A percentile compares a stretch with the other conserved stretches of the same genome.
Evolutionary conservation across 2,329 filamentous ascomycete species (phyloP).

Genomic region (Diaporthe ilicicola): DNA sequence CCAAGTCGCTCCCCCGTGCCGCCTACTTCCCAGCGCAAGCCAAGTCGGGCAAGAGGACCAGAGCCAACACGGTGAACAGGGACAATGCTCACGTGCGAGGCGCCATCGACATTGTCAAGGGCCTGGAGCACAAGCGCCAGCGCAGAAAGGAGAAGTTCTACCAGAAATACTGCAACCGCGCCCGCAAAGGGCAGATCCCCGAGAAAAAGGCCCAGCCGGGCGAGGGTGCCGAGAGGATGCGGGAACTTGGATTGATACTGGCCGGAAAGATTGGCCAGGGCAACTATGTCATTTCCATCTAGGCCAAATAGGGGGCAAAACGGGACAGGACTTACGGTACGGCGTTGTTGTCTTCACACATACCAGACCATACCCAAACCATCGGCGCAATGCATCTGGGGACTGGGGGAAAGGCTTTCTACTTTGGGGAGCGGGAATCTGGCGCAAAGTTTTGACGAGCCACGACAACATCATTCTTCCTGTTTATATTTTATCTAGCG

Average conservation of each 20-base stretch:
- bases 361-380: conserved; percentile 31
- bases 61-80: conserved; percentile 45
- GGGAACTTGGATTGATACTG: conserved; percentile 87
- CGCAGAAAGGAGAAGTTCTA: conserved; percentile 92
- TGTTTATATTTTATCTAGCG: conserved; percentile 34
- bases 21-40: conserved; percentile 73
- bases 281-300: conserved; percentile 82
- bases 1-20: conserved; percentile 86
- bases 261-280: conserved; percentile 79
- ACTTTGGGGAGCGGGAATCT: conserved; percentile 32
- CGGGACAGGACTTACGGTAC: conserved; percentile 10
- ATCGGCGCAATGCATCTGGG: conserved; percentile 28
- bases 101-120: conserved; percentile 98
- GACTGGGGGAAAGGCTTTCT: conserved; percentile 33
- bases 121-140: conserved; percentile 92
- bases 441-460: conserved; percentile 35
- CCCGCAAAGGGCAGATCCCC: conserved; percentile 71
- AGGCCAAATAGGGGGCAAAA: conserved; percentile 39
- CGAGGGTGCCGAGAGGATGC: conserved; percentile 92
- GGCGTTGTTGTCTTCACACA: conserved; percentile 7
- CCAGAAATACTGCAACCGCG: conserved; percentile 87
- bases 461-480: conserved; percentile 38
- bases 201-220: conserved; percentile 79
- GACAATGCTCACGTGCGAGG: conserved; percentile 77
- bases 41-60: conserved; percentile 44